Base-by-base conservation (phyloP, 805 yeast species). In the Wickerhamiella occidentalis region DNA sequence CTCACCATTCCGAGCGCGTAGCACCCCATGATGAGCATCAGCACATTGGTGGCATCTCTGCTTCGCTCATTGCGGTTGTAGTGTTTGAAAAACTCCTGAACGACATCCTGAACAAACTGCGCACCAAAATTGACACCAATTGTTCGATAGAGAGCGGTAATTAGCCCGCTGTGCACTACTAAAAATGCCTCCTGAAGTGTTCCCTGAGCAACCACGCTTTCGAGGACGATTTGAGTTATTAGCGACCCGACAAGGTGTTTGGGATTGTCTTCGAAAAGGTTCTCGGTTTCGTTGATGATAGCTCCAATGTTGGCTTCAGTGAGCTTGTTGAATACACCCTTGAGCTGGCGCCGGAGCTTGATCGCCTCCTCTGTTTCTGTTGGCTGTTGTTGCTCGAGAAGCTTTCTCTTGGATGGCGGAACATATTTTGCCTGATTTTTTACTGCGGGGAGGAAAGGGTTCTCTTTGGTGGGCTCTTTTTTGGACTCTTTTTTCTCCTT, bases 81-180 rank as follows among this genome's bases (percentile, higher is more conserved):
- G 40, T 48, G 29, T 37, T 58, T 58, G 33, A 81, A 79, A 57
- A 84, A 78, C 50, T 70, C 72, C 53, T 85, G 95, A n/a, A 88
- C 83, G 49, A 84, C 61, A 0, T 77, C 71, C 61, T 92, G 98
- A 29, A 87, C 71, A 52, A 87, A 81, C 56, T 70, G 75, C 0
- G 96, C 98, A 52, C 95, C 96, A 63, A 86, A 82, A 54, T 86
- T 95, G 35, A 80, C 77, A 18, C 98, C 97, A n/a, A 62, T 51
- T 56, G 84, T 83, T 52, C 83, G 74, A 66, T 83, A 86, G 21
- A 92, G 63, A 0, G 95, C 81, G 19, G 80, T 80, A 2, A 80
- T 75, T 6, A 86, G 70, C 5, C 86, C 80, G 1, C 95, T 82
- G 63, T 90, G 88, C 28, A 85, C 71, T 52, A 82, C 75, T 36